These are phyloP conservation scores for Kandelia obovata DNA, from an alignment of 345 rosid species.

Conservation along the genomic window DNA sequence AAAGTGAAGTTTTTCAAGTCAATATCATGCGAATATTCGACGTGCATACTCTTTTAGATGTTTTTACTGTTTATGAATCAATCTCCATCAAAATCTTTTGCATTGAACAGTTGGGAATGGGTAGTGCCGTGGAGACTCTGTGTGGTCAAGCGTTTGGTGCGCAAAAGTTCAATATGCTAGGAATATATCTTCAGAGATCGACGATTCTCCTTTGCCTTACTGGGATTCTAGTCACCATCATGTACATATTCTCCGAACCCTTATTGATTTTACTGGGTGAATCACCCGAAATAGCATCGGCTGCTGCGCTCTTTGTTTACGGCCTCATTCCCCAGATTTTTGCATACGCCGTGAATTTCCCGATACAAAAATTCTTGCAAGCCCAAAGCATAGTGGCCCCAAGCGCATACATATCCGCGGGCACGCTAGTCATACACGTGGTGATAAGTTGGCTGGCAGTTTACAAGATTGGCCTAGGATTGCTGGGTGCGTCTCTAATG, in stretches of 20 bases:
- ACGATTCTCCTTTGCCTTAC: constrained; percentile 47
- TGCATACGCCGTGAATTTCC: constrained; percentile 47
- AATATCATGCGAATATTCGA: too few relatives aligned
- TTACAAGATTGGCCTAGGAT: constrained; percentile 12
- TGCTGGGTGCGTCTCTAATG: constrained; percentile 22
- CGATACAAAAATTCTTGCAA: constrained; percentile 41
- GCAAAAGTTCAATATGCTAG: constrained; percentile 57
- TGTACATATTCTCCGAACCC: constrained; percentile 54
- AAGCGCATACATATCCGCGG: constrained; percentile 21
- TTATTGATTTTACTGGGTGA: constrained; percentile 47
- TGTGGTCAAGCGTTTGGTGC: constrained; percentile 93
- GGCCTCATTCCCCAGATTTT: constrained; percentile 31
- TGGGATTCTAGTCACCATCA: constrained; percentile 41
- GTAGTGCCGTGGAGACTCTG: constrained; percentile 78
- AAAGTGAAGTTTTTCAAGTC: too few relatives aligned
- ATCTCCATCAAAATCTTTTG: background rate
- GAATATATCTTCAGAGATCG: constrained; percentile 67
- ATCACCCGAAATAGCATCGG: constrained; percentile 50
- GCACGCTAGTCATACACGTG: constrained; percentile 14
- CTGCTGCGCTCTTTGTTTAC: constrained; percentile 39
- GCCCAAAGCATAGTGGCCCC: constrained; percentile 28
- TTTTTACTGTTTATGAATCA: too few relatives aligned
- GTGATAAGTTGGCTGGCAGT: constrained; percentile 19
- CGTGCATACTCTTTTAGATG: too few relatives aligned
- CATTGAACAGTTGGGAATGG: constrained; percentile 35